Conservation (phyloP, 352 stramenopile genomes). For the Globisporangium solare region DNA sequence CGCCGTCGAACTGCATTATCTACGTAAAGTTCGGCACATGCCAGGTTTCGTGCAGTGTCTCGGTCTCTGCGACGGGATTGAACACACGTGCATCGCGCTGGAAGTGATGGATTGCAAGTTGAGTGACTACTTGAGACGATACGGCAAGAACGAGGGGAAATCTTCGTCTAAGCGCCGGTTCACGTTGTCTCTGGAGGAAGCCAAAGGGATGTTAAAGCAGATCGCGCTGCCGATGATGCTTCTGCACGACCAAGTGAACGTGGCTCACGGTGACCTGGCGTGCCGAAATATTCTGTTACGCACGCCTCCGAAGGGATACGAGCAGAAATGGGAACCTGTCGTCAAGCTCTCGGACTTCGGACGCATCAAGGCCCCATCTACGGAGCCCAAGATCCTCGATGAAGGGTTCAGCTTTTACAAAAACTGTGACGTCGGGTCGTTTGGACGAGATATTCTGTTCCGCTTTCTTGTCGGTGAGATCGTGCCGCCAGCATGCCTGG, state of each 20-base stretch:
- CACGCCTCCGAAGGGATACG: conserved; percentile 72
- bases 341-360: conserved; percentile 85
- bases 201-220: conserved; percentile 58
- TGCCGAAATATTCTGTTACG: conserved; percentile 85
- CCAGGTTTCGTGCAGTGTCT: conserved; percentile 80
- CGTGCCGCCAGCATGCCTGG: conserved; percentile 59
- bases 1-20: conserved; percentile 74
- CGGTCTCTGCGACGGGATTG: conserved; percentile 74
- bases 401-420: conserved; percentile 80
- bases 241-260: conserved; percentile 76
- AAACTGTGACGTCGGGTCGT: conserved; percentile 76
- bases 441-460: conserved; percentile 75
- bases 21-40: conserved; percentile 70
- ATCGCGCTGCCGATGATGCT: conserved; percentile 77
- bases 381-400: conserved; percentile 68
- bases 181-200: conserved; percentile 51
- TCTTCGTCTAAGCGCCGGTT: conserved; percentile 40
- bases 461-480: conserved; percentile 77
- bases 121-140: conserved; percentile 77
- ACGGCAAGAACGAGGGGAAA: conserved; percentile 30
- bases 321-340: conserved; percentile 74
- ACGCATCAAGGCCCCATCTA: conserved; percentile 61
- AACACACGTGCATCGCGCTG: conserved; percentile 81
- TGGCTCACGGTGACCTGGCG: conserved; percentile 76
- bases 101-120: conserved; percentile 89